Evolutionary conservation across 169 alveolate genomes (phyloP).

Genomic region (Cryptosporidium ubiquitum): DNA sequence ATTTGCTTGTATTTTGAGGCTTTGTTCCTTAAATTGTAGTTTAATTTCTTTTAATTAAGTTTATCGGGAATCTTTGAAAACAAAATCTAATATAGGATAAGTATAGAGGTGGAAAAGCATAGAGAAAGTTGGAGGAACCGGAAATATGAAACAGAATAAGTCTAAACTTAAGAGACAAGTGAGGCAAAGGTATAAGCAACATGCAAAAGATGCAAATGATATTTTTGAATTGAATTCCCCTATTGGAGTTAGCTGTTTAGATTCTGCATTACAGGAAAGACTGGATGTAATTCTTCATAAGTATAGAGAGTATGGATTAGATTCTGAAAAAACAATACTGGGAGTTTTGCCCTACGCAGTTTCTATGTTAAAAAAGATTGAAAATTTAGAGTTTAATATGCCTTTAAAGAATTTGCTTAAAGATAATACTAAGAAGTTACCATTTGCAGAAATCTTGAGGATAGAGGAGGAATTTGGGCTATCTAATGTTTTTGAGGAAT

Average conservation of each 20-base stretch:
- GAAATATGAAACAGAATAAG: background rate
- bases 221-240: constrained; percentile 51
- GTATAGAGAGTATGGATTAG: background rate
- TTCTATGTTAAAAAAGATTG: background rate
- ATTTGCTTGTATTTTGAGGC: background rate
- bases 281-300: background rate
- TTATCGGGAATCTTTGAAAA: background rate
- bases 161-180: background rate
- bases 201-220: constrained; percentile 31
- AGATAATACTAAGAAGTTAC: background rate
- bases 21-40: background rate
- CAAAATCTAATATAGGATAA: background rate
- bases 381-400: background rate
- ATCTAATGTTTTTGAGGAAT: background rate
- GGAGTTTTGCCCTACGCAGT: constrained; percentile 29
- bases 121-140: background rate
- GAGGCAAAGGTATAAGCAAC: constrained; percentile 18
- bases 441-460: constrained; percentile 7
- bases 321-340: background rate
- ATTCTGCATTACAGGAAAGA: background rate
- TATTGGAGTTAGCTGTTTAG: constrained; percentile 13
- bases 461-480: constrained; percentile 10
- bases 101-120: background rate
- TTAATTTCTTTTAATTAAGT: background rate
- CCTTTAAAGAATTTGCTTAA: background rate